A percentile compares a stretch with the other conserved stretches of the same genome.
Conservation (phyloP, 371 early-diverging fungal species). For the Mortierella sp. region DNA sequence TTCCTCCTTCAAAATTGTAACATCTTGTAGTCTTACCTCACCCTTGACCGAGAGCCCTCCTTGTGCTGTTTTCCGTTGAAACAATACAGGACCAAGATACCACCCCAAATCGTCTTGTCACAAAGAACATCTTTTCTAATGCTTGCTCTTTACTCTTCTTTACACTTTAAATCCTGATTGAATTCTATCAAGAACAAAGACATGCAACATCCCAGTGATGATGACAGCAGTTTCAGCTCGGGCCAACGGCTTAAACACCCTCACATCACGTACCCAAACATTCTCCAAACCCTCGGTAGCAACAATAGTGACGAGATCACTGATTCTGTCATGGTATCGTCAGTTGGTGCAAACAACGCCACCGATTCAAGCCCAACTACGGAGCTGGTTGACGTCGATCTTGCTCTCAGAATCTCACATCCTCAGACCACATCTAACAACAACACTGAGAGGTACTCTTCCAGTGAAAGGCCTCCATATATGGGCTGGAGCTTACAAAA, state of each 20-base stretch:
- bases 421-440: neutral
- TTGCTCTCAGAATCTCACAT: neutral
- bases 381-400: neutral
- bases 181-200: constrained; percentile 6
- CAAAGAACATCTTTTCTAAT: neutral
- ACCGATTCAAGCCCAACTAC: neutral
- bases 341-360: neutral
- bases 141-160: neutral
- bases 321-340: neutral
- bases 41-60: constrained; percentile 19
- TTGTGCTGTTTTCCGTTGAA: constrained; percentile 15
- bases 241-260: constrained; percentile 24
- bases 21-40: neutral
- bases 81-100: constrained; percentile 7
- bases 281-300: neutral
- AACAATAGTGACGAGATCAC: neutral
- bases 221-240: neutral
- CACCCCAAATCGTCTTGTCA: neutral
- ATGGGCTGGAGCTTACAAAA: neutral
- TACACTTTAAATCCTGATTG: neutral
- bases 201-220: neutral
- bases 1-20: neutral
- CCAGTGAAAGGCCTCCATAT: neutral
- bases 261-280: constrained; percentile 41
- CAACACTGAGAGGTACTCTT: neutral